Conservation (phyloP, 768 basidiomycete species). For the Leucosporidium yakuticum region DNA sequence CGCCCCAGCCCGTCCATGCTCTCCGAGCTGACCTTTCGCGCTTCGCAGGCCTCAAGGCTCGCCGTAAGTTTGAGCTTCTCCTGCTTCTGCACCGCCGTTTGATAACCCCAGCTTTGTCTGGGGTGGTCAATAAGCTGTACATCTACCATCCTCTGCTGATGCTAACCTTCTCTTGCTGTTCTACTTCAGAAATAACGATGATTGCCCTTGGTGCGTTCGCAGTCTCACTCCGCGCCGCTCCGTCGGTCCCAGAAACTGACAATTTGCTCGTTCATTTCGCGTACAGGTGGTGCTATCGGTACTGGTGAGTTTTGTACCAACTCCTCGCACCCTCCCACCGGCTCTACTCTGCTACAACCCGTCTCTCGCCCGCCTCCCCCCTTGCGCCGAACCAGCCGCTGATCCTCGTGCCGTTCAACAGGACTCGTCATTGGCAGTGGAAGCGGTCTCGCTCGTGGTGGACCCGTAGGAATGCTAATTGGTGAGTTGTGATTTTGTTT, state of each 20-base stretch:
- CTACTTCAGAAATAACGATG: no score
- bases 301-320: not conserved
- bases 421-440: conserved; percentile 25
- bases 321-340: not conserved
- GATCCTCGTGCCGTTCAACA: no score
- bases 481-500: not conserved
- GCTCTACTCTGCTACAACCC: not conserved
- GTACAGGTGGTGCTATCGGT: not conserved
- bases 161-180: not conserved
- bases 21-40: not conserved
- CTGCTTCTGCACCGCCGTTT: not conserved
- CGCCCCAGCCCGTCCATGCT: not conserved
- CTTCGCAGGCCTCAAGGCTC: conserved; percentile 11
- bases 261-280: not conserved
- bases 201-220: no score
- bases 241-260: no score
- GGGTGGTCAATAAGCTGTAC: conserved; percentile 7
- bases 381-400: no score
- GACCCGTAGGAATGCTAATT: conserved; percentile 28
- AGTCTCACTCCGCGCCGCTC: no score
- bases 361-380: no score
- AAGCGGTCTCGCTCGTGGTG: conserved; percentile 15
- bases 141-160: no score
- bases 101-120: not conserved
- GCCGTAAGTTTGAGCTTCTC: not conserved